Conservation (phyloP, 116 monocot species). For the Zostera marina region DNA sequence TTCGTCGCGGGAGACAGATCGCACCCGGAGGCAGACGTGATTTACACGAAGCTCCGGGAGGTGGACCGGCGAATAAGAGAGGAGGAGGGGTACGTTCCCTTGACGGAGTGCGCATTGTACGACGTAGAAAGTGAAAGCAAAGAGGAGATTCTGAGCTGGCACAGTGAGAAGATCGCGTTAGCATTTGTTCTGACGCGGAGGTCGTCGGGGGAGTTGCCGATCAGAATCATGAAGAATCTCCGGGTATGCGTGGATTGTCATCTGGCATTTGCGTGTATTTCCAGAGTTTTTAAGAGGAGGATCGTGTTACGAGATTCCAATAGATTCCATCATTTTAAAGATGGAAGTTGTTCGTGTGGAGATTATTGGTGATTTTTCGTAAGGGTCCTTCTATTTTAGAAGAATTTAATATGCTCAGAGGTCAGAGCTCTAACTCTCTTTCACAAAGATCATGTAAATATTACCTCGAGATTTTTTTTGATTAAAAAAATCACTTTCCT, state of each 20-base stretch:
- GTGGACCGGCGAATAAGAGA: constrained; percentile 9
- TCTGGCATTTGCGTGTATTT: constrained; percentile 15
- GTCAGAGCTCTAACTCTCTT: too few species aligned
- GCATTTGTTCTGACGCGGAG: constrained; percentile 19
- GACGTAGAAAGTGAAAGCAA: constrained; percentile 25
- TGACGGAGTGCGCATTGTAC: constrained; percentile 13
- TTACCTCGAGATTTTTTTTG: too few species aligned
- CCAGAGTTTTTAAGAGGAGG: constrained; percentile 12
- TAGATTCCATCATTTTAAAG: constrained; percentile 19
- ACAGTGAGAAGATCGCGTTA: constrained; percentile 29
- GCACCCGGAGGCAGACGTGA: constrained; percentile 10
- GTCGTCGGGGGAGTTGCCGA: constrained; percentile 10
- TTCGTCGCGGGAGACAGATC: constrained; percentile 25
- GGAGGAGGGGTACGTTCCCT: constrained; percentile 22
- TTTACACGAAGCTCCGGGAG: constrained; percentile 9
- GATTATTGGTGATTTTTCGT: constrained; percentile 27
- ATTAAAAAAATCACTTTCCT: too few species aligned
- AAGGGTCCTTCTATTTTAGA: too few species aligned
- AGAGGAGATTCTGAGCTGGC: constrained; percentile 16
- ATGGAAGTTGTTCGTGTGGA: constrained; percentile 23
- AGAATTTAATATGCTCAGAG: too few species aligned
- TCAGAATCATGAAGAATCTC: constrained; percentile 32
- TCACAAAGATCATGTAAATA: too few species aligned
- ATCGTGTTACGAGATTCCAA: constrained; percentile 20
- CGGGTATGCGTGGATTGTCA: constrained; percentile 27